These are phyloP conservation scores for Aegilops umbellulata DNA, from an alignment of 176 grass and related monocot species.

Conservation along the genomic window DNA sequence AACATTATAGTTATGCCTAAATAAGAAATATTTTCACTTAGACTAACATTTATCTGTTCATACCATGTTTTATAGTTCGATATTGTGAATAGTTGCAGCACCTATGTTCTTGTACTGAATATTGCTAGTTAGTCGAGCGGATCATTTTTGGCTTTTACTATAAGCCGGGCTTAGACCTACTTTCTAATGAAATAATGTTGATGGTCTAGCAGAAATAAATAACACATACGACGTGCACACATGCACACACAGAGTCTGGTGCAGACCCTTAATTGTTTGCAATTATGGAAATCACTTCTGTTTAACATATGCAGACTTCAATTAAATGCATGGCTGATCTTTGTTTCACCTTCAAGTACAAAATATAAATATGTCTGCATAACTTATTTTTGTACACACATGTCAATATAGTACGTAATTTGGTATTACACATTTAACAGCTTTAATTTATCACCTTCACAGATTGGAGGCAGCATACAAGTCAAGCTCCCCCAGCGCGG, in stretches of 20 bases:
- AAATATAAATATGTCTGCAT: not conserved
- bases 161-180: no score
- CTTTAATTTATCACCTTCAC: not conserved
- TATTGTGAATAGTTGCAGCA: not conserved
- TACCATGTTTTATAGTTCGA: not conserved
- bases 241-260: not conserved
- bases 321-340: not conserved
- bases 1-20: not conserved
- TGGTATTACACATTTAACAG: not conserved
- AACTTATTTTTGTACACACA: not conserved
- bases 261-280: not conserved
- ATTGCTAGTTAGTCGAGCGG: no score
- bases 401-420: not conserved
- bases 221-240: not conserved
- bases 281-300: conserved; percentile 6
- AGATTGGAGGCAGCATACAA: not conserved
- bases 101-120: no score
- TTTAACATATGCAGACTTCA: not conserved
- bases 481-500: not conserved
- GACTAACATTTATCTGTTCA: not conserved
- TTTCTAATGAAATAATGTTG: no score
- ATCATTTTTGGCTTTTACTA: no score
- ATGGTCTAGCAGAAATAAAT: not conserved
- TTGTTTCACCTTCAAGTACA: not conserved
- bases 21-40: not conserved